phyloP scores from a whole-genome alignment of 768 basidiomycete genomes.

The Serendipita sp. region DNA sequence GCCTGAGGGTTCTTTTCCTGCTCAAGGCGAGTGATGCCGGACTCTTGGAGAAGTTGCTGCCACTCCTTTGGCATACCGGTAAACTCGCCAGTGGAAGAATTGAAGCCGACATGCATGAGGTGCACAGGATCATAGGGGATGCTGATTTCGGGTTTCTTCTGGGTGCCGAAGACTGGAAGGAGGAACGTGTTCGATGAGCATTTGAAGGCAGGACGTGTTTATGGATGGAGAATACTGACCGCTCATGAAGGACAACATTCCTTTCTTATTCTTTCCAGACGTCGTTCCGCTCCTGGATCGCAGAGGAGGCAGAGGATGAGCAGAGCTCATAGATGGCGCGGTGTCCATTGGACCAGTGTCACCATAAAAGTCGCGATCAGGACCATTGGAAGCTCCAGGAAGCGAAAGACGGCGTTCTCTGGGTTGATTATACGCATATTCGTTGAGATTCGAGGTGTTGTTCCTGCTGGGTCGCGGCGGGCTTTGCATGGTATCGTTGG shows the following conservation, averaged over 20 bases:
- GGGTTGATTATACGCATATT: conserved; percentile 19
- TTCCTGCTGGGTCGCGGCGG: conserved; percentile 61
- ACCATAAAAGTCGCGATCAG: conserved; percentile 4
- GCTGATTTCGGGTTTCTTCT: conserved; percentile 80
- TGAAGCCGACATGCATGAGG: conserved; percentile 98
- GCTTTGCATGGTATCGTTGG: not conserved
- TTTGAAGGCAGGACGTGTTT: not conserved
- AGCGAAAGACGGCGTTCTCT: conserved; percentile 8
- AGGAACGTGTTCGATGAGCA: not conserved
- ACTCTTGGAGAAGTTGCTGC: conserved; percentile 93
- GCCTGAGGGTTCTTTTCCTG: conserved; percentile 98
- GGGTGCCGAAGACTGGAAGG: conserved; percentile 39
- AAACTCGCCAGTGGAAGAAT: conserved; percentile 96
- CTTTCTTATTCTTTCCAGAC: conserved; percentile 12
- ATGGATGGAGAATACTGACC: conserved; percentile 5
- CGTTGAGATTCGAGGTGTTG: conserved; percentile 68
- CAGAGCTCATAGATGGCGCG: conserved; percentile 3
- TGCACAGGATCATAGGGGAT: conserved; percentile 98
- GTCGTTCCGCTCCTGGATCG: conserved; percentile 12
- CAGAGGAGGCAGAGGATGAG: conserved; percentile 9
- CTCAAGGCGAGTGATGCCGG: conserved; percentile 83
- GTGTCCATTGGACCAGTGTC: not conserved
- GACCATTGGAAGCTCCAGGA: not conserved
- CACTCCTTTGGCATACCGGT: conserved; percentile 97
- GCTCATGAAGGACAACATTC: conserved; percentile 12